Base-by-base conservation (phyloP, 768 basidiomycete genomes). In the Termitomyces sp. region DNA sequence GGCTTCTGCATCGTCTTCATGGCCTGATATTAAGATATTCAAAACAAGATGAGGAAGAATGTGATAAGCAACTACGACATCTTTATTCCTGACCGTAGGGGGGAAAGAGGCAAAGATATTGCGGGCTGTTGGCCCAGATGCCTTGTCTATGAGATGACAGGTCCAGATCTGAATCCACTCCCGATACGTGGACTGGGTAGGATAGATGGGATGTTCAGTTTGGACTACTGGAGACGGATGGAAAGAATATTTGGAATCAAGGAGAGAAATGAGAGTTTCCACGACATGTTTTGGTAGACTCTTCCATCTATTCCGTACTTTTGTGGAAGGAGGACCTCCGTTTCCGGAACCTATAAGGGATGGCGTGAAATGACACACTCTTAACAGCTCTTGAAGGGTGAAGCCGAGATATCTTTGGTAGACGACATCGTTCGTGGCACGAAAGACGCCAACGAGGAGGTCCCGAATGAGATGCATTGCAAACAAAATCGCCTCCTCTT, bases 111-210 rank as follows among this genome's bases (percentile, higher is more conserved):
- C 74, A 66, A 98, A 99, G 34, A 98, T 85, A 20, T 67, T 72
- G 61, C 78, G 76, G 14, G 92, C 90, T 51, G 74, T 77, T 3
- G 63, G 61, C 20, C 84, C 84, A 1, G 83, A 79, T 7, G 81
- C 84, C 56, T 76, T 80, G 12, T 81, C 77, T 55, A 98, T 90
- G 36, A 99, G 80, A 68, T 92, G 80, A 10, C 81, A 76, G 1
- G 93, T 86, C 94, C 95, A 98, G 0, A 82, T 68, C 62, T 96
- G 94, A 34, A 98, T 82, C 97, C 97, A 99, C 70, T 98, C 95
- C 42, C 95, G 85, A 71, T 98, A 99, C 0, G 93, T 96, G 2
- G 82, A 69, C 56, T 86, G 80, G 5, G 73, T 72, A 0, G 83
- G 79, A 71, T 98, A 99, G 56, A 98, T 85, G 2, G 96, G 95